Percentiles rank a stretch among this genome's conserved stretches.
Evolutionary conservation across 768 basidiomycete genomes (phyloP).

Genomic region (Lenzites betulinus): DNA sequence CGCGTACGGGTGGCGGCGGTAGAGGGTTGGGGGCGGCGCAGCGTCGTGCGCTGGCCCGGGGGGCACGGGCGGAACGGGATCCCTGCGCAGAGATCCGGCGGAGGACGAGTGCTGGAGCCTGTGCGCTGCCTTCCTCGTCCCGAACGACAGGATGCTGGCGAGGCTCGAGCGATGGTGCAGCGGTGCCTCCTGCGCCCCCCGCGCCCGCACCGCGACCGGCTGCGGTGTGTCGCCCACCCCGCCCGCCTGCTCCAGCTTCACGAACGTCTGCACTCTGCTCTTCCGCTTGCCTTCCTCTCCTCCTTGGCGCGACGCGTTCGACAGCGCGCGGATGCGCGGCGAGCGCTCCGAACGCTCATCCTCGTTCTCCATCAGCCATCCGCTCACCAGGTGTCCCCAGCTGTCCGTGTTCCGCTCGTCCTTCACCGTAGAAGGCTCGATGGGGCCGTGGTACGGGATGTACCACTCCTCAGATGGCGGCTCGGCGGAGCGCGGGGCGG

Average conservation of each 20-base stretch:
- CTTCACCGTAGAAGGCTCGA: constrained; percentile 44
- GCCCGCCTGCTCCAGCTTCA: constrained; percentile 49
- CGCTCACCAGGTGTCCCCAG: constrained; percentile 34
- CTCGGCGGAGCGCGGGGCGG: constrained; percentile 21
- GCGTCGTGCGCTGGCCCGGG: constrained; percentile 1
- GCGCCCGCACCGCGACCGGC: constrained; percentile 29
- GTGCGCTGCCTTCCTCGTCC: constrained; percentile 26
- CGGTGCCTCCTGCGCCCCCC: constrained; percentile 22
- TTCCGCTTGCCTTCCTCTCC: constrained; percentile 12
- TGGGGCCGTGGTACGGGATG: constrained; percentile 65
- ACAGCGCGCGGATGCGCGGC: constrained; percentile 38
- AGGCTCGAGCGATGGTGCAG: constrained; percentile 43
- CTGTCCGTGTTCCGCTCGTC: constrained; percentile 34
- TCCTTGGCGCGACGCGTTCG: constrained; percentile 38
- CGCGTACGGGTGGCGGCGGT: constrained; percentile 53
- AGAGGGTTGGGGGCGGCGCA: constrained; percentile 8
- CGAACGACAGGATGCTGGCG: constrained; percentile 54
- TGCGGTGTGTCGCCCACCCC: constrained; percentile 69
- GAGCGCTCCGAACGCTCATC: constrained; percentile 15
- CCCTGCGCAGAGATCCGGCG: constrained; percentile 20
- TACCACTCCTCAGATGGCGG: constrained; percentile 53
- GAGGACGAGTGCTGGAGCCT: constrained; percentile 26
- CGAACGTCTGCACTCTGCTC: constrained; percentile 33
- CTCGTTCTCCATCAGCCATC: constrained; percentile 28
- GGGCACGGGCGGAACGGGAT: constrained; percentile 8